Conservation (phyloP, 2,329 filamentous ascomycete genomes). For the Fusarium redolens region DNA sequence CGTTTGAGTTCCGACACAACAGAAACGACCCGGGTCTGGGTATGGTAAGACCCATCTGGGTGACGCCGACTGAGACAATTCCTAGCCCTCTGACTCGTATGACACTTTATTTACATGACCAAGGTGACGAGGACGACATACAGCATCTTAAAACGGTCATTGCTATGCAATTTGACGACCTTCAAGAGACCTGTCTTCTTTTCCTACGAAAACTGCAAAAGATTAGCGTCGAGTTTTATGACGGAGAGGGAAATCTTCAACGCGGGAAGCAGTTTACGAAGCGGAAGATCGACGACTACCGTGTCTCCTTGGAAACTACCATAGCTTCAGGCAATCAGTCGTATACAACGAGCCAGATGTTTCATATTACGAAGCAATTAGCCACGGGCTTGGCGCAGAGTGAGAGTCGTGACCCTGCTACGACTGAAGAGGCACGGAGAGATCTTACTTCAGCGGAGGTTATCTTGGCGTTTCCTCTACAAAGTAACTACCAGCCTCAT, state of each 20-base stretch:
- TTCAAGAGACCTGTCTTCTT: constrained; percentile 13
- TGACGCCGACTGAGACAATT: not conserved
- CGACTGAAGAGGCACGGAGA: not conserved
- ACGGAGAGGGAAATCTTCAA: not conserved
- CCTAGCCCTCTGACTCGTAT: constrained; percentile 20
- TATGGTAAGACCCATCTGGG: constrained; percentile 31
- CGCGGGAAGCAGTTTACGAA: constrained; percentile 13
- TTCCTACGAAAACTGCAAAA: constrained; percentile 24
- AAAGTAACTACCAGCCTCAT: not conserved
- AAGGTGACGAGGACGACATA: constrained; percentile 7
- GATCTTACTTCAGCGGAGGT: constrained; percentile 12
- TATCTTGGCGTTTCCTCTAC: constrained; percentile 35
- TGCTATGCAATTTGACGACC: constrained; percentile 12
- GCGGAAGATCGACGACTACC: not conserved
- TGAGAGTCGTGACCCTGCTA: constrained; percentile 20
- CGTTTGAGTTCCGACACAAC: constrained; percentile 25
- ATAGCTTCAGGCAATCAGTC: not conserved
- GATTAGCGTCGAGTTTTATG: constrained; percentile 16
- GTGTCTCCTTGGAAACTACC: constrained; percentile 8
- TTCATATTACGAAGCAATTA: constrained; percentile 19
- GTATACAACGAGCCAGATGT: not conserved
- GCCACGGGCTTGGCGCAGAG: constrained; percentile 1
- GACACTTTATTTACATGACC: constrained; percentile 20
- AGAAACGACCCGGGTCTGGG: constrained; percentile 18
- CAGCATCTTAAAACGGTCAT: not conserved